A percentile compares a stretch with the other conserved stretches of the same genome.
Evolutionary conservation across 768 basidiomycete species (phyloP).

Genomic region (Lactifluus volemus): DNA sequence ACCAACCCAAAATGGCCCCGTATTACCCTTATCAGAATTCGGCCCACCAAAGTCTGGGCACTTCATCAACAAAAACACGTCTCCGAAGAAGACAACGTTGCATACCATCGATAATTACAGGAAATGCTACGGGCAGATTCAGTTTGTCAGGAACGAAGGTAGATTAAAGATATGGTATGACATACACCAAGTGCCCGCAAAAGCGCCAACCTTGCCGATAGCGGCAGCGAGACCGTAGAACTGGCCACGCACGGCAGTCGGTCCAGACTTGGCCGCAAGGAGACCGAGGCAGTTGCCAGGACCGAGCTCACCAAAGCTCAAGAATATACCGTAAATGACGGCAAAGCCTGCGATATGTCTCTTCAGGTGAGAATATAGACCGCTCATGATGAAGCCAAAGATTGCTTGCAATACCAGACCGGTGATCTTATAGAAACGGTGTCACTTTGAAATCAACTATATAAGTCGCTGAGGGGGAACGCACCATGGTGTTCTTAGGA

Average conservation of each 20-base stretch:
- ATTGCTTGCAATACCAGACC: slow-evolving; percentile 62
- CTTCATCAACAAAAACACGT: background rate
- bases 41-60: slow-evolving; percentile 52
- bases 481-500: slow-evolving; percentile 68
- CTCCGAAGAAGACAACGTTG: background rate
- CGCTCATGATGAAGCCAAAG: slow-evolving; percentile 87
- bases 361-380: slow-evolving; percentile 56
- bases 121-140: slow-evolving; percentile 40
- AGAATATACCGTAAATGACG: slow-evolving; percentile 85
- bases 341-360: slow-evolving; percentile 67
- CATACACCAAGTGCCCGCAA: slow-evolving; percentile 74
- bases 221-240: slow-evolving; percentile 85
- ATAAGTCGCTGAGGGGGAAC: slow-evolving; percentile 1
- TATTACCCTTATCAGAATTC: slow-evolving; percentile 47
- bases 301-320: slow-evolving; percentile 82
- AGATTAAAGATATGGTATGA: background rate
- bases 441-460: background rate
- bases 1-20: slow-evolving; percentile 85
- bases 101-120: slow-evolving; percentile 53
- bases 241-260: slow-evolving; percentile 80
- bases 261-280: slow-evolving; percentile 76
- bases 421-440: slow-evolving; percentile 42
- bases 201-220: slow-evolving; percentile 77
- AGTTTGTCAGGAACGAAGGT: background rate
- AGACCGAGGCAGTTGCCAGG: slow-evolving; percentile 85